A percentile compares a stretch with the other conserved stretches of the same genome.
phyloP scores from a whole-genome alignment of 208 protist genomes.

The Leishmania tropica region DNA sequence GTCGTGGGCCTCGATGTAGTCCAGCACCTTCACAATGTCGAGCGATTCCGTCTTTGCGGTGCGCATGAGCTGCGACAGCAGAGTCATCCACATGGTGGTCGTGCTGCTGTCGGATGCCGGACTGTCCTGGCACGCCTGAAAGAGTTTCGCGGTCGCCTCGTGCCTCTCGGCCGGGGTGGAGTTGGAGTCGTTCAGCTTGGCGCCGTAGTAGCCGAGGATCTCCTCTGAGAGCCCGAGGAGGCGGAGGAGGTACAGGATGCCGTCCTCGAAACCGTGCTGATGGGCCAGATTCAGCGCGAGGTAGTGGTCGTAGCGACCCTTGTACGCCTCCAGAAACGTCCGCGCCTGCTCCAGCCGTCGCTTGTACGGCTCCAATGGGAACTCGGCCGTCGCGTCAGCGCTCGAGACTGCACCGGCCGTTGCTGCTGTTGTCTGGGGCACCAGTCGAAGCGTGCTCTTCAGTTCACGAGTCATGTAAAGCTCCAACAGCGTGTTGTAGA shows the following conservation, averaged over 20 bases:
- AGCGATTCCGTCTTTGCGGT: slow-evolving; percentile 32
- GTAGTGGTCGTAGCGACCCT: slow-evolving; percentile 88
- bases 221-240: slow-evolving; percentile 77
- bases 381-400: slow-evolving; percentile 17
- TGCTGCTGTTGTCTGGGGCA: slow-evolving; percentile 3
- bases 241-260: slow-evolving; percentile 91
- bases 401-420: not conserved
- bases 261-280: slow-evolving; percentile 87
- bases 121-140: slow-evolving; percentile 56
- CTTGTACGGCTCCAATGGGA: slow-evolving; percentile 50
- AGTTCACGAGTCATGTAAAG: slow-evolving; percentile 91
- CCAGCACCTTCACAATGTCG: slow-evolving; percentile 58
- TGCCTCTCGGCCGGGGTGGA: slow-evolving; percentile 22
- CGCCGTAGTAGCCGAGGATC: slow-evolving; percentile 91
- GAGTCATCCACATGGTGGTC: slow-evolving; percentile 89
- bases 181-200: slow-evolving; percentile 59
- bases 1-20: slow-evolving; percentile 86
- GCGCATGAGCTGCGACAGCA: slow-evolving; percentile 85
- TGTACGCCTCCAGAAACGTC: slow-evolving; percentile 55
- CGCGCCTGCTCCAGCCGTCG: slow-evolving; percentile 60
- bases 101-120: slow-evolving; percentile 8
- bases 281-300: slow-evolving; percentile 91
- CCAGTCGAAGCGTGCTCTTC: slow-evolving; percentile 14
- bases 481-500: slow-evolving; percentile 96
- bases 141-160: slow-evolving; percentile 45